phyloP scores from a whole-genome alignment of 139 green algal genomes.

The Mychonastes homosphaera region DNA sequence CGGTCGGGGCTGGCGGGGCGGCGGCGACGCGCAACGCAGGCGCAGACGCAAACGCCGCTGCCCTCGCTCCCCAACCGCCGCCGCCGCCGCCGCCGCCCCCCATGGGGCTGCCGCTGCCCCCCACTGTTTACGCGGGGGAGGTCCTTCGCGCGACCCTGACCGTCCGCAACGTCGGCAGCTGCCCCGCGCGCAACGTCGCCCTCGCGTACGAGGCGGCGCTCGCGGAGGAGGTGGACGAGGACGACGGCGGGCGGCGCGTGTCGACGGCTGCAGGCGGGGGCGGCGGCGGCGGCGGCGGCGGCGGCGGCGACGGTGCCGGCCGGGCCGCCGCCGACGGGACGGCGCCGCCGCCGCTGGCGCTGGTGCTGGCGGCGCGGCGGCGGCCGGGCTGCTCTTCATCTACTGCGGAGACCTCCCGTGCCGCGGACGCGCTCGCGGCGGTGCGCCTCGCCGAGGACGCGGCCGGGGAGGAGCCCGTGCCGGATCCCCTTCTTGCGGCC shows the following conservation, averaged over 20 bases:
- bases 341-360: conserved; percentile 1
- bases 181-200: not conserved
- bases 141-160: conserved; percentile 18
- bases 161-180: not conserved
- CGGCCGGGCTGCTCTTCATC: not conserved
- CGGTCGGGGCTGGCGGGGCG: too few relatives aligned
- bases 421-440: too few relatives aligned
- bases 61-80: too few relatives aligned
- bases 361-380: conserved; percentile 9
- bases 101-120: conserved; percentile 27
- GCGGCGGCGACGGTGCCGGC: not conserved
- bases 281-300: not conserved
- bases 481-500: too few relatives aligned
- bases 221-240: not conserved
- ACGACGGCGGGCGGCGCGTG: not conserved
- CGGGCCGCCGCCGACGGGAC: not conserved
- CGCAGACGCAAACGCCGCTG: too few relatives aligned
- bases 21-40: too few relatives aligned
- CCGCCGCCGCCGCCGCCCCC: too few relatives aligned
- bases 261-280: not conserved
- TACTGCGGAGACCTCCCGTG: too few relatives aligned
- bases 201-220: not conserved
- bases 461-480: too few relatives aligned
- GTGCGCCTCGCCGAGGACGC: too few relatives aligned
- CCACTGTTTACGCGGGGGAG: conserved; percentile 29